phyloP scores from a whole-genome alignment of 2,329 filamentous ascomycete genomes.

The Xylaria sp. region DNA sequence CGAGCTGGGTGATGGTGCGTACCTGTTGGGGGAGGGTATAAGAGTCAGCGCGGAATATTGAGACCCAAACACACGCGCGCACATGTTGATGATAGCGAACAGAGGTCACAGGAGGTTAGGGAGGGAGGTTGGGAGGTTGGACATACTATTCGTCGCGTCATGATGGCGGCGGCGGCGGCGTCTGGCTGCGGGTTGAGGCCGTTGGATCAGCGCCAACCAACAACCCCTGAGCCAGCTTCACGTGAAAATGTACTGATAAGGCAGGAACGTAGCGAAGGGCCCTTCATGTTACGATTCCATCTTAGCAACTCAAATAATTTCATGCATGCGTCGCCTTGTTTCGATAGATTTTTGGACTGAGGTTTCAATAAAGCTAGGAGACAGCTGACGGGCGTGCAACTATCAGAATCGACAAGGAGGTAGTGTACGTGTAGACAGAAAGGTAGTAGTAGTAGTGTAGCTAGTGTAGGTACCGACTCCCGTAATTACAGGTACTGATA shows the following conservation, averaged over 20 bases:
- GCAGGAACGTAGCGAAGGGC: constrained; percentile 41
- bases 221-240: constrained; percentile 36
- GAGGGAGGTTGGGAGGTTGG: not conserved
- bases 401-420: not conserved
- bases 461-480: not conserved
- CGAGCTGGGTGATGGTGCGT: constrained; percentile 80
- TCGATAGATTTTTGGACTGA: constrained; percentile 18
- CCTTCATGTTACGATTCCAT: constrained; percentile 46
- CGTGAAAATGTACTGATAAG: constrained; percentile 41
- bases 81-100: not conserved
- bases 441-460: not conserved
- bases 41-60: constrained; percentile 30
- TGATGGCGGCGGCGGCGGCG: constrained; percentile 38
- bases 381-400: constrained; percentile 14
- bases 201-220: constrained; percentile 22
- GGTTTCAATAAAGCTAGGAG: constrained; percentile 9
- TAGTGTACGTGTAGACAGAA: not conserved
- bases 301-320: constrained; percentile 41
- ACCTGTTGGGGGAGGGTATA: constrained; percentile 55
- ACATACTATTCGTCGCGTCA: constrained; percentile 52
- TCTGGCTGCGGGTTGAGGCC: constrained; percentile 9
- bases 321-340: constrained; percentile 27
- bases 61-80: not conserved
- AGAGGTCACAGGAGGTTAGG: not conserved
- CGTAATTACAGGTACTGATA: not conserved